Conservation (phyloP, 768 basidiomycete species). For the Mycena olivaceomarginata region DNA sequence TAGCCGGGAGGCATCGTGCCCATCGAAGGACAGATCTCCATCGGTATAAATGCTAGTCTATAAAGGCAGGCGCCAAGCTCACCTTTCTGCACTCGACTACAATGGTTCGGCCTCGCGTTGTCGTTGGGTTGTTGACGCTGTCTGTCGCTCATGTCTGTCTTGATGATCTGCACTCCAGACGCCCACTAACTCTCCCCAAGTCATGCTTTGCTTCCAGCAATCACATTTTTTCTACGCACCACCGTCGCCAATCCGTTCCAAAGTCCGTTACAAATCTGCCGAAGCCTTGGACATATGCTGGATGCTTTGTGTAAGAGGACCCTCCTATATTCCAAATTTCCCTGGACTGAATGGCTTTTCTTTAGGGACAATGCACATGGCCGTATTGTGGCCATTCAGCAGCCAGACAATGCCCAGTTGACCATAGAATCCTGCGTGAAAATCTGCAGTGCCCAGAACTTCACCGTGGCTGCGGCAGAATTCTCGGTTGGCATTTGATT, state of each 20-base stretch:
- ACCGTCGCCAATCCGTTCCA: conserved; percentile 64
- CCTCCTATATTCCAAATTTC: not conserved
- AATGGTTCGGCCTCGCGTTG: conserved; percentile 35
- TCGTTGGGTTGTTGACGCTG: conserved; percentile 37
- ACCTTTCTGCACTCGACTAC: conserved; percentile 33
- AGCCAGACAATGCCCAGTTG: conserved; percentile 45
- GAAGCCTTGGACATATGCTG: conserved; percentile 73
- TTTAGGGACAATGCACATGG: conserved; percentile 78
- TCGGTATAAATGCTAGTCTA: conserved; percentile 20
- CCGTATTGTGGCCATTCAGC: conserved; percentile 66
- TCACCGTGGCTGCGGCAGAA: conserved; percentile 83
- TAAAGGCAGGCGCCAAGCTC: conserved; percentile 37
- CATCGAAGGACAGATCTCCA: conserved; percentile 26
- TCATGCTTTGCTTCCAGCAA: conserved; percentile 41
- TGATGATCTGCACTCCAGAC: not conserved
- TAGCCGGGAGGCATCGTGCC: conserved; percentile 21
- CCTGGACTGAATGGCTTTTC: conserved; percentile 29
- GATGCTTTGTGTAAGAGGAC: conserved; percentile 76
- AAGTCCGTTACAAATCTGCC: conserved; percentile 71
- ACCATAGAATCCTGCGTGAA: conserved; percentile 82
- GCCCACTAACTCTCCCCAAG: conserved; percentile 11
- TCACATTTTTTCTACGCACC: conserved; percentile 39
- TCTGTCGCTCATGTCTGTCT: conserved; percentile 40
- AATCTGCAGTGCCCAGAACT: conserved; percentile 73
- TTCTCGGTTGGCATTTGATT: conserved; percentile 66